A percentile compares a stretch with the other conserved stretches of the same genome.
Conservation (phyloP, 805 yeast species). For the Metschnikowia aberdeeniae region DNA sequence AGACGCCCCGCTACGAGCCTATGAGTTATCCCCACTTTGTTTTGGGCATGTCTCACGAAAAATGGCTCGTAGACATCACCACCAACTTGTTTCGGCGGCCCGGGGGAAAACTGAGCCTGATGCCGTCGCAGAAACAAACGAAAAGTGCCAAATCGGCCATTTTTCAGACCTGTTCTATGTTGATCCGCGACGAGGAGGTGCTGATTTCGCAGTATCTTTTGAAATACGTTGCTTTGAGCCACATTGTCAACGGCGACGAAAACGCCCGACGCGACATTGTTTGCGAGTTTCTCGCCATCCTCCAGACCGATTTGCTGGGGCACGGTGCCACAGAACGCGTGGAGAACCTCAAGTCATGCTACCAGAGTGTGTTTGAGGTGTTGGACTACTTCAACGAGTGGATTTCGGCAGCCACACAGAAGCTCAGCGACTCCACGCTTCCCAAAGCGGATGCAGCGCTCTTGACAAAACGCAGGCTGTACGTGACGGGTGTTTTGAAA, state of each 20-base stretch:
- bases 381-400: slow-evolving; percentile 83
- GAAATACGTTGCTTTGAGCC: slow-evolving; percentile 70
- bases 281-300: slow-evolving; percentile 57
- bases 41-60: slow-evolving; percentile 49
- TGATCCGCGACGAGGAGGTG: slow-evolving; percentile 67
- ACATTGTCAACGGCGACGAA: slow-evolving; percentile 46
- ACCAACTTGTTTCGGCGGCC: slow-evolving; percentile 57
- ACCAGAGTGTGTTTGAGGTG: slow-evolving; percentile 69
- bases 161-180: slow-evolving; percentile 57
- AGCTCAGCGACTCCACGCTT: slow-evolving; percentile 22
- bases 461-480: slow-evolving; percentile 25
- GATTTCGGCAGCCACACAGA: slow-evolving; percentile 43
- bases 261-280: slow-evolving; percentile 43
- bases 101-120: slow-evolving; percentile 9
- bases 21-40: slow-evolving; percentile 63
- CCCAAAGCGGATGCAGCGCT: slow-evolving; percentile 17
- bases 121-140: slow-evolving; percentile 8
- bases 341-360: slow-evolving; percentile 61
- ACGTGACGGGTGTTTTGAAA: slow-evolving; percentile 46
- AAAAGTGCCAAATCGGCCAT: slow-evolving; percentile 30
- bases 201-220: slow-evolving; percentile 65
- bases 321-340: slow-evolving; percentile 45
- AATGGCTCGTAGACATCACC: slow-evolving; percentile 72
- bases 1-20: slow-evolving; percentile 45
- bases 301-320: slow-evolving; percentile 40